Evolutionary conservation across 2,329 filamentous ascomycete genomes (phyloP).

Genomic region (Plectosphaerella cucumerina): DNA sequence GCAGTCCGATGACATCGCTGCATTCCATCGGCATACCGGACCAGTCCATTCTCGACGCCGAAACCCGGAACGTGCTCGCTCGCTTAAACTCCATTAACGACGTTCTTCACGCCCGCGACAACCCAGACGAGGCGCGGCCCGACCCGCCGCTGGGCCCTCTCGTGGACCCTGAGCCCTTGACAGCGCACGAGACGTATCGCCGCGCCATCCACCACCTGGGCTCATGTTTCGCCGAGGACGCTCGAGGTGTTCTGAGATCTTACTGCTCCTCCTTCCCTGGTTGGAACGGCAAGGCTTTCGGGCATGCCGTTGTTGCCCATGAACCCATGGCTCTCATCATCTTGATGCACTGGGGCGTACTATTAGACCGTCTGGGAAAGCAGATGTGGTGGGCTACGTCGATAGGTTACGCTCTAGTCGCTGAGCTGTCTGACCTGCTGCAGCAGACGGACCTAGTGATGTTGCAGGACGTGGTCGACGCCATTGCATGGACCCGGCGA

Average conservation of each 20-base stretch:
- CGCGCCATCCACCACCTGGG: slow-evolving; percentile 20
- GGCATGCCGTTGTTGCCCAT: slow-evolving; percentile 18
- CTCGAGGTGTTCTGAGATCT: slow-evolving; percentile 22
- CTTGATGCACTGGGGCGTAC: slow-evolving; percentile 31
- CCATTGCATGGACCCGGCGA: slow-evolving; percentile 19
- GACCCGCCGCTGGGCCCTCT: not conserved
- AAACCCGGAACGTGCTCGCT: slow-evolving; percentile 13
- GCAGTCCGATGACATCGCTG: not conserved
- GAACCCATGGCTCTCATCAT: slow-evolving; percentile 32
- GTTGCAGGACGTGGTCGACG: slow-evolving; percentile 16
- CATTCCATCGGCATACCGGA: slow-evolving; percentile 10
- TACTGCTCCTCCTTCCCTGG: slow-evolving; percentile 25
- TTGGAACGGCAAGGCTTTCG: slow-evolving; percentile 24
- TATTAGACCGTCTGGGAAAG: slow-evolving; percentile 19
- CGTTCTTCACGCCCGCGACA: slow-evolving; percentile 5
- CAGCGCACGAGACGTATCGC: slow-evolving; percentile 10
- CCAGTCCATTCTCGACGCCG: slow-evolving; percentile 8
- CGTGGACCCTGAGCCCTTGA: not conserved
- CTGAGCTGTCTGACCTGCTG: slow-evolving; percentile 20
- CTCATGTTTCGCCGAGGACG: slow-evolving; percentile 29
- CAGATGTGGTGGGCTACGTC: slow-evolving; percentile 19
- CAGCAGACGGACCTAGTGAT: slow-evolving; percentile 10
- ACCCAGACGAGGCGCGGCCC: not conserved
- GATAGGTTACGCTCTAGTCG: slow-evolving; percentile 15
- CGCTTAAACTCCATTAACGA: slow-evolving; percentile 17